A percentile compares a stretch with the other conserved stretches of the same genome.
These are phyloP conservation scores for Tagetes erecta DNA, from an alignment of 129 eudicot genomes.

Conservation along the genomic window DNA sequence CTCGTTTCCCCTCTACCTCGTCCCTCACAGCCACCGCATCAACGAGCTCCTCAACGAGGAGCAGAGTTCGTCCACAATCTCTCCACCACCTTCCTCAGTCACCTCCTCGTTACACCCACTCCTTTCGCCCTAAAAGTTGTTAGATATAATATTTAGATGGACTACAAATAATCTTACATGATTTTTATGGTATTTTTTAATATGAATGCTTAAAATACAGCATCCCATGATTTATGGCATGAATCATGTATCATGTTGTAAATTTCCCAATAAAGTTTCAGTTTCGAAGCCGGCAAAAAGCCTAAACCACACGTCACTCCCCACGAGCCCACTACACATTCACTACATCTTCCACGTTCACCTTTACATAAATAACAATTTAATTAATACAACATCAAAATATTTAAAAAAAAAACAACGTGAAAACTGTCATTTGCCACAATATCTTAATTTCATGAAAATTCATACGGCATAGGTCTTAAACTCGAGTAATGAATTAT, in stretches of 20 bases:
- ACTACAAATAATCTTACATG: too few relatives aligned
- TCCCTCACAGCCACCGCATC: too few relatives aligned
- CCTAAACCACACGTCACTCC: neutral
- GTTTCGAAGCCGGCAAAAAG: constrained; percentile 10
- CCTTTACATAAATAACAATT: neutral
- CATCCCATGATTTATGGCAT: constrained; percentile 24
- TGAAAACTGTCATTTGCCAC: neutral
- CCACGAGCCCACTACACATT: constrained; percentile 1
- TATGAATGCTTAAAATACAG: neutral
- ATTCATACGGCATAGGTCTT: too few relatives aligned
- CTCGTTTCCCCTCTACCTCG: too few relatives aligned
- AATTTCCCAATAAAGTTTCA: neutral
- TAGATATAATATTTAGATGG: too few relatives aligned
- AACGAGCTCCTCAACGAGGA: too few relatives aligned
- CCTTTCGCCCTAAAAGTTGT: too few relatives aligned
- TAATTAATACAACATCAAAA: neutral
- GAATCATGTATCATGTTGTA: constrained; percentile 13
- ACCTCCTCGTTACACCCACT: too few relatives aligned
- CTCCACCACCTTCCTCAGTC: too few relatives aligned
- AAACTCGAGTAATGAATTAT: too few relatives aligned
- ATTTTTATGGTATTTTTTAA: neutral
- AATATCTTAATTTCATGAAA: neutral
- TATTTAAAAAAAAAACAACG: neutral
- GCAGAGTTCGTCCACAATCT: too few relatives aligned
- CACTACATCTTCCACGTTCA: constrained; percentile 19